A percentile compares a stretch with the other conserved stretches of the same genome.
Evolutionary conservation across 148 eudicot species (phyloP).

Genomic region (Rhododendron henanense): DNA sequence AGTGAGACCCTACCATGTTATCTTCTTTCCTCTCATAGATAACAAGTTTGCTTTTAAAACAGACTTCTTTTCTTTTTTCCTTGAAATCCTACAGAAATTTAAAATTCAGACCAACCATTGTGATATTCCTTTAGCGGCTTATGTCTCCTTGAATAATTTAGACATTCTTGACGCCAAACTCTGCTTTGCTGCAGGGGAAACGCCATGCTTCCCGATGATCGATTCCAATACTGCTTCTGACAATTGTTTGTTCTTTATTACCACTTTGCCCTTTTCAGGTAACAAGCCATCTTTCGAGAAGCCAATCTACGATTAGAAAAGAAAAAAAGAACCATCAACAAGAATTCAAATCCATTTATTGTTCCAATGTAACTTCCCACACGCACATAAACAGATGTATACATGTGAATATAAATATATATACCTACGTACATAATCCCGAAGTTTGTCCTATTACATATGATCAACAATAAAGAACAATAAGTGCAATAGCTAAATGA

Average conservation of each 20-base stretch:
- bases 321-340: neutral
- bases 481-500: neutral
- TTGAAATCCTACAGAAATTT: neutral
- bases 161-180: slow-evolving; percentile 60
- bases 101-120: neutral
- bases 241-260: slow-evolving; percentile 62
- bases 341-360: neutral
- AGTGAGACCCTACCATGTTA: neutral
- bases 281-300: slow-evolving; percentile 57
- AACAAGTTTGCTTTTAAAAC: neutral
- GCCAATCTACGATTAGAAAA: slow-evolving; percentile 32
- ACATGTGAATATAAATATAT: neutral
- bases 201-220: slow-evolving; percentile 68
- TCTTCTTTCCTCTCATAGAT: neutral
- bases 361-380: neutral
- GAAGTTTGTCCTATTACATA: neutral
- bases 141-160: slow-evolving; percentile 26
- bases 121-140: neutral
- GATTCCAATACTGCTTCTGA: slow-evolving; percentile 65
- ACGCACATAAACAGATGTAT: neutral
- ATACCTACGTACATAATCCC: neutral
- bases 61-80: neutral
- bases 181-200: slow-evolving; percentile 72
- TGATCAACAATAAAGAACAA: neutral
- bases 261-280: slow-evolving; percentile 43